A percentile compares a stretch with the other conserved stretches of the same genome.
Evolutionary conservation across 345 rosid genomes (phyloP).

Genomic region (Trapa bicornis): DNA sequence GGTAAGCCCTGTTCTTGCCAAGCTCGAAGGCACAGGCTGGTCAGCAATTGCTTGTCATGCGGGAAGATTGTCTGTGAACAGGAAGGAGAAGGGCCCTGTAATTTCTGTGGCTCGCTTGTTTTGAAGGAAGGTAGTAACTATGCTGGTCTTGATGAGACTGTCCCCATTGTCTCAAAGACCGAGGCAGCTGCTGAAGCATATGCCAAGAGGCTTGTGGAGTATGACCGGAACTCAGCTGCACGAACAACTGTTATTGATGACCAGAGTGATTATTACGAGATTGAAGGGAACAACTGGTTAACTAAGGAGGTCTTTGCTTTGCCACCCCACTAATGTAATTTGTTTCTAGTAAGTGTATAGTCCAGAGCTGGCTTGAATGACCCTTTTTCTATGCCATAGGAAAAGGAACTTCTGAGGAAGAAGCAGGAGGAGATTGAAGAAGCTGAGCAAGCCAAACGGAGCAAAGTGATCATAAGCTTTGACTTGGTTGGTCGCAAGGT

Average conservation of each 20-base stretch:
- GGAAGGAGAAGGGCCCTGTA: constrained; percentile 95
- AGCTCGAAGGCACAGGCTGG: constrained; percentile 66
- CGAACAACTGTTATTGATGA: constrained; percentile 94
- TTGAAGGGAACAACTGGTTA: constrained; percentile 87
- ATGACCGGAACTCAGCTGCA: constrained; percentile 79
- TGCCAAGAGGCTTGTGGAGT: constrained; percentile 85
- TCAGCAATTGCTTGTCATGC: constrained; percentile 93
- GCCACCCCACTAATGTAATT: background rate
- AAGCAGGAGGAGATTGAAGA: constrained; percentile 67
- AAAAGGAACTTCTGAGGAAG: constrained; percentile 75
- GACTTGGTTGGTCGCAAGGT: constrained; percentile 95
- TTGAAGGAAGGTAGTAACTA: constrained; percentile 75
- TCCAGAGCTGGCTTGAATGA: background rate
- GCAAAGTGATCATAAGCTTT: constrained; percentile 74
- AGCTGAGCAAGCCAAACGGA: constrained; percentile 59
- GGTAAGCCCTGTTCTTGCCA: constrained; percentile 92
- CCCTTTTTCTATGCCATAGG: constrained; percentile 25
- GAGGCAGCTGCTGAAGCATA: constrained; percentile 84
- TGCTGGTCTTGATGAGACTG: constrained; percentile 64
- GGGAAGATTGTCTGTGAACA: constrained; percentile 97
- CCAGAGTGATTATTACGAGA: constrained; percentile 91
- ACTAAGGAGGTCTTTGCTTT: constrained; percentile 58
- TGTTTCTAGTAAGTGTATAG: background rate
- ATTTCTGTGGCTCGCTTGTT: constrained; percentile 78
- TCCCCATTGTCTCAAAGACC: constrained; percentile 55